These are phyloP conservation scores for Ophiosphaerella herpotricha DNA, from an alignment of 2,329 filamentous ascomycete species.

Conservation along the genomic window DNA sequence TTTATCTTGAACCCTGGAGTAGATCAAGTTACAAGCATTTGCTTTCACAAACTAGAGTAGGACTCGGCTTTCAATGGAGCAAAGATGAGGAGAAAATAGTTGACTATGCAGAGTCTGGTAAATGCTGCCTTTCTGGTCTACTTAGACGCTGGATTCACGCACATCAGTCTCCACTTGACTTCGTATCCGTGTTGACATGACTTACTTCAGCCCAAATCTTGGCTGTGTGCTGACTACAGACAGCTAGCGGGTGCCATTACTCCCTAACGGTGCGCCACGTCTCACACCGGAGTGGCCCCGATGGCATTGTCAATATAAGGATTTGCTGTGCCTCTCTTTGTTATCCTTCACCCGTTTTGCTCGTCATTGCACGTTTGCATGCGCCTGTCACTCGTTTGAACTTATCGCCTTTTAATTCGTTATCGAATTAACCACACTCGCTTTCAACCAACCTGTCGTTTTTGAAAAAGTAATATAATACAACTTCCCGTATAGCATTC, in stretches of 20 bases:
- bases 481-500: slow-evolving; percentile 3
- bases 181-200: slow-evolving; percentile 16
- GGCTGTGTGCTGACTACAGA: slow-evolving; percentile 20
- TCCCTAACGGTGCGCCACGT: slow-evolving; percentile 25
- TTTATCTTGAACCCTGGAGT: background rate
- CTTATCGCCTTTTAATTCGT: slow-evolving; percentile 2
- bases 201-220: slow-evolving; percentile 21
- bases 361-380: slow-evolving; percentile 26
- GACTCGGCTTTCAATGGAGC: too few species aligned
- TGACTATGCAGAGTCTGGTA: too few species aligned
- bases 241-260: slow-evolving; percentile 16
- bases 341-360: slow-evolving; percentile 24
- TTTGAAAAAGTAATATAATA: slow-evolving; percentile 2
- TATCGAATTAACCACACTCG: slow-evolving; percentile 26
- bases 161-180: slow-evolving; percentile 10
- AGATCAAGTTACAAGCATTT: background rate
- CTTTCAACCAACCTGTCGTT: slow-evolving; percentile 7
- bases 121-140: too few species aligned
- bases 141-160: too few species aligned
- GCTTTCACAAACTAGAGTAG: too few species aligned
- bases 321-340: slow-evolving; percentile 11
- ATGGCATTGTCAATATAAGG: slow-evolving; percentile 24
- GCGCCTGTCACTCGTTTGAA: slow-evolving; percentile 35
- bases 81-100: too few species aligned
- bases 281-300: slow-evolving; percentile 11